phyloP scores from a whole-genome alignment of 2,329 filamentous ascomycete genomes.

The Apiospora phragmitis region DNA sequence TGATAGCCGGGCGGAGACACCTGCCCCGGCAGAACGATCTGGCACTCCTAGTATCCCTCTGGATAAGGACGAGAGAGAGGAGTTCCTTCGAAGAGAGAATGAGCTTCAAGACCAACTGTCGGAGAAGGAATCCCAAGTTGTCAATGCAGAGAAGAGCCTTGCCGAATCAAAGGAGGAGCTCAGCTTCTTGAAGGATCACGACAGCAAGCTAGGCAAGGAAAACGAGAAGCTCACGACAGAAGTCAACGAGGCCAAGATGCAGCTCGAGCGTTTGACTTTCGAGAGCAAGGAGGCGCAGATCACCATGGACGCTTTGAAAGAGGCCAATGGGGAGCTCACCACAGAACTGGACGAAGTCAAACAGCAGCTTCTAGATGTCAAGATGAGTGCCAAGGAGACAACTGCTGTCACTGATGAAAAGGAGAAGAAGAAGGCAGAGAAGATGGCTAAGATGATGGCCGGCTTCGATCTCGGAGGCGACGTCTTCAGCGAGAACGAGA shows the following conservation, averaged over 20 bases:
- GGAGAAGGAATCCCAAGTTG: constrained; percentile 84
- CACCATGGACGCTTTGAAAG: constrained; percentile 96
- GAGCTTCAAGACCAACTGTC: constrained; percentile 95
- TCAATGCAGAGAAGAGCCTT: constrained; percentile 76
- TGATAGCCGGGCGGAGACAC: constrained; percentile 64
- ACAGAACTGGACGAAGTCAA: constrained; percentile 92
- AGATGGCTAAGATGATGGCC: constrained; percentile 99
- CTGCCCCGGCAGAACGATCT: constrained; percentile 73
- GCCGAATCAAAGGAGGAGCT: constrained; percentile 86
- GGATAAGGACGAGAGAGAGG: constrained; percentile 95
- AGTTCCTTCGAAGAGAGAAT: constrained; percentile 92
- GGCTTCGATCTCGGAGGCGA: constrained; percentile 93
- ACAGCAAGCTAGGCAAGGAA: constrained; percentile 79
- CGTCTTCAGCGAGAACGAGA: constrained; percentile 91
- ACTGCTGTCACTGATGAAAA: constrained; percentile 91
- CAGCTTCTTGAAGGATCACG: constrained; percentile 79
- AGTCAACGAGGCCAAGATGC: constrained; percentile 93
- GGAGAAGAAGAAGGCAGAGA: constrained; percentile 97
- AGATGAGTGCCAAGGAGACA: constrained; percentile 95
- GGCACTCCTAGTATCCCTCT: constrained; percentile 84
- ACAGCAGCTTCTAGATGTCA: constrained; percentile 91
- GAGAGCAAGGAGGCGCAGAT: constrained; percentile 97
- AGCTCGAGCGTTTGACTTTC: constrained; percentile 91
- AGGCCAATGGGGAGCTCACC: constrained; percentile 92
- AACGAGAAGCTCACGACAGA: constrained; percentile 86